Base-by-base conservation (phyloP, 768 basidiomycete genomes). In the Porphyrellus cyaneotinctus region DNA sequence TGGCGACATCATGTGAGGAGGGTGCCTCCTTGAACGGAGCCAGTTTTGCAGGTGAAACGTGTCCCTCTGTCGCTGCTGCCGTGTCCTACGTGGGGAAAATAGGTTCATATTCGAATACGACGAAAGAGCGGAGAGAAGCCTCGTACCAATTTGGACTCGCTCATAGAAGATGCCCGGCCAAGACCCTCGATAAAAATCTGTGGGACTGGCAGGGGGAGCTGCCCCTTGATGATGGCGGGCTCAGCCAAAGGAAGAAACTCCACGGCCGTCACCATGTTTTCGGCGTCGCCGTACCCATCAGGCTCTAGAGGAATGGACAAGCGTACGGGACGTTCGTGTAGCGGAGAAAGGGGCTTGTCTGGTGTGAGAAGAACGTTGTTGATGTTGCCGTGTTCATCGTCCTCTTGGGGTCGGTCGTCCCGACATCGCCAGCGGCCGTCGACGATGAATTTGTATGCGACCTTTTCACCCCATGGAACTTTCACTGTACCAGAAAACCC, bases 401-500 rank as follows among this genome's bases (percentile, higher is more conserved):
- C 63, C 67, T 88, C 86, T 47, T 80, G 81, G 7, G 84, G 82
- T 51, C 75, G 75, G 53, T 76, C 75, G 32, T 77, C 74, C 43
- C 75, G 74, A 43, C 76, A 74, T 43, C 72, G 60, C 88, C 87
- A 91, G 53, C 68, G 61, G 32, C 83, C 84, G 64, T 92, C 90
- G 48, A 91, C 88, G 64, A 91, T 74, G 64, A 82, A 92, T 70
- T 92, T 92, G 80, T 87, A 92, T 8, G 72, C 62, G 51, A 88
- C 71, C 61, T 81, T 85, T 45, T 78, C 64, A 43, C 74, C 80
- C 80, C 80, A 88, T 1, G 85, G 84, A 28, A 90, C 72, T 44
- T 70, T 63, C 22, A 79, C 71, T 6, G 68, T 74, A 20, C 76
- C 81, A 48, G 74, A 71, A 68, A 88, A 91, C 5, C 83, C 84